Conservation (phyloP, 441 rosid genomes). For the Gossypium armourianum region DNA sequence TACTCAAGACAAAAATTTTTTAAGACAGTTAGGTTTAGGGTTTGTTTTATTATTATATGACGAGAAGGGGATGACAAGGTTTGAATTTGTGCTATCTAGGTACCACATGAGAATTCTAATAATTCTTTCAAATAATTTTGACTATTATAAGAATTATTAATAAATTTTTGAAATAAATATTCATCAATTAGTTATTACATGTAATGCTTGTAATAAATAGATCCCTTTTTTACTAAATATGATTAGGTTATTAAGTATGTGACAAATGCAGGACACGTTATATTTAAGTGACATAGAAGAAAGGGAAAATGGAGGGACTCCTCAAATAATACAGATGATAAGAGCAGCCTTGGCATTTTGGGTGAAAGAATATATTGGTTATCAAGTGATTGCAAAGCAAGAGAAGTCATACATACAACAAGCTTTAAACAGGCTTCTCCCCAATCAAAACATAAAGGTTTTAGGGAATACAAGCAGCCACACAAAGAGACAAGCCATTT, state of each 20-base stretch:
- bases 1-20: not conserved
- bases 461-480: constrained; percentile 30
- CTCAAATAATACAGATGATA: constrained; percentile 44
- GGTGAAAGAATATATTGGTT: constrained; percentile 41
- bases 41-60: no score
- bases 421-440: constrained; percentile 36
- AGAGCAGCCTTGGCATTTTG: constrained; percentile 49
- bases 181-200: not conserved
- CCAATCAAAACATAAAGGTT: constrained; percentile 32
- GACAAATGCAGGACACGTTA: constrained; percentile 37
- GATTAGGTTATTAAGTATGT: not conserved
- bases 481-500: constrained; percentile 28
- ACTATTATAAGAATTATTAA: not conserved
- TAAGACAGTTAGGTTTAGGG: not conserved
- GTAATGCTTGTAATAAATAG: not conserved
- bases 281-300: constrained; percentile 42
- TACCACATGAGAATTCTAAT: no score
- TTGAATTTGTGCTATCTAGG: no score
- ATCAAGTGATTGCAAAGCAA: constrained; percentile 25
- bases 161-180: not conserved
- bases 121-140: not conserved
- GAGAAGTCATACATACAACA: constrained; percentile 29
- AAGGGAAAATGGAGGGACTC: constrained; percentile 54
- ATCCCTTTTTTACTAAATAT: no score
- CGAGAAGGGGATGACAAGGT: not conserved